Evolutionary conservation across 1,284 basidiomycete species (phyloP).

Genomic region (Ceratobasidium sp.): DNA sequence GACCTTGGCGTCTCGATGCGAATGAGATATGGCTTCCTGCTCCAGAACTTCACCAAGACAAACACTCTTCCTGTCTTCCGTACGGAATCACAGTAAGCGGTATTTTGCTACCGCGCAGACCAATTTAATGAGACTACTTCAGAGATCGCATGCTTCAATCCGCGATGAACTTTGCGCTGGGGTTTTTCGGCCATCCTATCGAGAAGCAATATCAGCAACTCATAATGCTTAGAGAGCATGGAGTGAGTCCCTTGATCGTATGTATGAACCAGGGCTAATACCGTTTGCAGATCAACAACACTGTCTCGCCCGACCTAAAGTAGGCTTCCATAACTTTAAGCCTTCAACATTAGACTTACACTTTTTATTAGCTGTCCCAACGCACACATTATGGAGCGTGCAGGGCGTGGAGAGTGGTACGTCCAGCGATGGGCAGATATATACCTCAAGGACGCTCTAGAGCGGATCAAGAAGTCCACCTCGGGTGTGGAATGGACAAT

Average conservation of each 20-base stretch:
- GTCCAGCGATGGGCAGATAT: constrained; percentile 68
- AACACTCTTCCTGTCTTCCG: constrained; percentile 81
- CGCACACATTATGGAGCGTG: constrained; percentile 20
- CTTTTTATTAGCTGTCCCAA: constrained; percentile 45
- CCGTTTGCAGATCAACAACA: constrained; percentile 75
- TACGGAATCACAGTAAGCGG: constrained; percentile 81
- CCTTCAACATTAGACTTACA: neutral
- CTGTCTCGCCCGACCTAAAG: constrained; percentile 78
- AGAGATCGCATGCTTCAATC: constrained; percentile 86
- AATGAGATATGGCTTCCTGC: constrained; percentile 51
- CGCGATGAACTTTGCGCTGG: constrained; percentile 84
- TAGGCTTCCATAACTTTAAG: constrained; percentile 53
- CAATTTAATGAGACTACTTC: neutral
- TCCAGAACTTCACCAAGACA: constrained; percentile 76
- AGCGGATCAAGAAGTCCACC: constrained; percentile 69
- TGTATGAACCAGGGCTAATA: neutral
- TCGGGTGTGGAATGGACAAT: constrained; percentile 74
- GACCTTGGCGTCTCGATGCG: constrained; percentile 47
- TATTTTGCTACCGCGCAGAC: neutral
- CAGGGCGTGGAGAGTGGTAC: constrained; percentile 50
- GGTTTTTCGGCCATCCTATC: constrained; percentile 86
- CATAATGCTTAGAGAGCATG: constrained; percentile 75
- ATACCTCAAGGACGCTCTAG: constrained; percentile 74
- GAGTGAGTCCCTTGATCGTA: constrained; percentile 51
- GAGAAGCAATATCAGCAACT: constrained; percentile 82